Base-by-base conservation (phyloP, 257 asterid species). In the Voacanga thouarsii region DNA sequence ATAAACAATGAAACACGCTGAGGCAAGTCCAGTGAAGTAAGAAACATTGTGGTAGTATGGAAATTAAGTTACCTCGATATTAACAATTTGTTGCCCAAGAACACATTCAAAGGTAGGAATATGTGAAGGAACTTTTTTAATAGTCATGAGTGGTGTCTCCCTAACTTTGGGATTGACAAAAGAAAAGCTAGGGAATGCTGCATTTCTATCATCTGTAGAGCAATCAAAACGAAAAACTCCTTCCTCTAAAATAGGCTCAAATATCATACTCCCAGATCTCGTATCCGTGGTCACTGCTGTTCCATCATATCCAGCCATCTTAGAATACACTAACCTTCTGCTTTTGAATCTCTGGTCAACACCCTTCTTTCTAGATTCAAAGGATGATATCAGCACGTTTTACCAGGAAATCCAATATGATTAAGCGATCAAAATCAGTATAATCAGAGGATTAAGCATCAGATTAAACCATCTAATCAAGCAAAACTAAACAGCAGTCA, bases 201-300 rank as follows among this genome's bases (percentile, higher is more conserved):
- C 84, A 81, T 85, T 80, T 82, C 93, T 84, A 83, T 87, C 97
- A 69, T 92, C 93, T 33, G 82, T 85, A 19, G 99, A 95, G 80
- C 94, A 95, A 85, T 95, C 99, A 77, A 95, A 93, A 28, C 99
- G 94, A 68, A 91, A 90, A 77, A 91, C 94, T 39, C 97, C 99
- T 65, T 95, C 94, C 84, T 89, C 99, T 14, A 93, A 85, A 84
- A 95, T 92, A 6, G 97, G 96, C 89, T 91, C 89, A 49, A 86
- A 93, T 80, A 90, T 67, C 98, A 95, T 95, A 75, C 89, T 83
- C 81, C 97, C 91, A 1, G 84, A 81, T 77, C 66, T 84, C n/a
- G 14, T 80, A 79, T 86, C 88, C 6, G 89, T 63, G 55, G 49
- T 74, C 53, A 61, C 75, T 57, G 80, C 33, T 56, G 79, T 77